These are phyloP conservation scores for Strobilomyces echinocephalus DNA, from an alignment of 768 basidiomycete species.

Conservation along the genomic window DNA sequence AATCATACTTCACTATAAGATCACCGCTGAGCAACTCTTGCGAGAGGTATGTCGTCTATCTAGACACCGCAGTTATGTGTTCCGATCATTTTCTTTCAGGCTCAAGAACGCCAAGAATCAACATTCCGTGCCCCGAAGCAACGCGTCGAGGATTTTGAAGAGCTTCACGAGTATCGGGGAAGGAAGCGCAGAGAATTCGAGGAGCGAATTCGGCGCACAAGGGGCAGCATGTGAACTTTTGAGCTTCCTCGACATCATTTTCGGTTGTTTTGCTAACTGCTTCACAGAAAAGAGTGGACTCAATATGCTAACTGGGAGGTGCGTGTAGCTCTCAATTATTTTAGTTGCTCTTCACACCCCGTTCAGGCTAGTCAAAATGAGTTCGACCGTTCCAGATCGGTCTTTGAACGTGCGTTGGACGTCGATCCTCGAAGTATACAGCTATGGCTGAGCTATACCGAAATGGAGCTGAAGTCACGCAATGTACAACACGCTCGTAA, in stretches of 20 bases:
- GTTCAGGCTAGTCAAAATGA: slow-evolving; percentile 89
- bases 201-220: slow-evolving; percentile 74
- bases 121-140: slow-evolving; percentile 90
- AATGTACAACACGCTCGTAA: slow-evolving; percentile 98
- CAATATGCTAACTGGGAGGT: slow-evolving; percentile 87
- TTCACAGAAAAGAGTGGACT: slow-evolving; percentile 74
- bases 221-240: slow-evolving; percentile 71
- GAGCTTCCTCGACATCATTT: slow-evolving; percentile 22
- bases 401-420: slow-evolving; percentile 95
- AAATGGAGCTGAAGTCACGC: slow-evolving; percentile 97
- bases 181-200: slow-evolving; percentile 93
- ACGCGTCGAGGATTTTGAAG: slow-evolving; percentile 93
- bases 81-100: slow-evolving; percentile 41
- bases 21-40: slow-evolving; percentile 96
- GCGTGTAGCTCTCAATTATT: slow-evolving; percentile 14
- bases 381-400: slow-evolving; percentile 88
- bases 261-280: not conserved
- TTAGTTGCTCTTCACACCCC: slow-evolving; percentile 1
- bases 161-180: slow-evolving; percentile 84
- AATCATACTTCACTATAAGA: slow-evolving; percentile 45
- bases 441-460: slow-evolving; percentile 91
- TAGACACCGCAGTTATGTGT: not conserved
- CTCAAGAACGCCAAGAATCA: slow-evolving; percentile 95
- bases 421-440: slow-evolving; percentile 88
- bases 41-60: slow-evolving; percentile 61